Conservation (phyloP, 768 basidiomycete genomes). For the Auricularia auricula-judae region DNA sequence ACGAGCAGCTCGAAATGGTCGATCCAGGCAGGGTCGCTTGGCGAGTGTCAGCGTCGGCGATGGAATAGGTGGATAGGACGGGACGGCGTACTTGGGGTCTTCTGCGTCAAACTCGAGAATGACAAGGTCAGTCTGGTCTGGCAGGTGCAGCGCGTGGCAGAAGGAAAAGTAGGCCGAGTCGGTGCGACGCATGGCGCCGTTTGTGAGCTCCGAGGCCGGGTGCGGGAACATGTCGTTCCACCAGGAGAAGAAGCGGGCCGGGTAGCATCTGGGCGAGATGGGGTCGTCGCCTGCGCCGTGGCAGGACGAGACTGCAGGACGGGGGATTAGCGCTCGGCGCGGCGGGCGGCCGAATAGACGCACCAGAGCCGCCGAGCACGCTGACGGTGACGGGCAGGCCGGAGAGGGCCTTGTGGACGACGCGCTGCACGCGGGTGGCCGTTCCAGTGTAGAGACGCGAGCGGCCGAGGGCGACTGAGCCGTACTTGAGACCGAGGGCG, state of each 20-base stretch:
- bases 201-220: conserved; percentile 94
- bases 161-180: conserved; percentile 92
- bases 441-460: conserved; percentile 71
- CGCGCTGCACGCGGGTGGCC: conserved; percentile 68
- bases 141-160: conserved; percentile 87
- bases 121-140: conserved; percentile 87
- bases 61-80: conserved; percentile 1
- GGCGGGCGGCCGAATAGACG: neutral
- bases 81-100: conserved; percentile 61
- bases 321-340: conserved; percentile 3
- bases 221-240: conserved; percentile 98
- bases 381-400: conserved; percentile 86
- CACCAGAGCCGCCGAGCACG: conserved; percentile 81
- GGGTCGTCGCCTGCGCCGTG: conserved; percentile 91
- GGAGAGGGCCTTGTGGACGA: conserved; percentile 71
- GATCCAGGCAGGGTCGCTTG: conserved; percentile 56
- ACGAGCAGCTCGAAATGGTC: conserved; percentile 88
- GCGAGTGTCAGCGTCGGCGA: neutral
- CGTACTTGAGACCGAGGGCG: conserved; percentile 67
- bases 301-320: conserved; percentile 68
- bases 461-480: conserved; percentile 59
- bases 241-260: conserved; percentile 93
- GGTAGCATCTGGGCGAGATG: conserved; percentile 75
- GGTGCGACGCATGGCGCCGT: conserved; percentile 88
- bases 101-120: conserved; percentile 92